phyloP scores from a whole-genome alignment of 2,329 filamentous ascomycete genomes.

The Fusarium sp. region DNA sequence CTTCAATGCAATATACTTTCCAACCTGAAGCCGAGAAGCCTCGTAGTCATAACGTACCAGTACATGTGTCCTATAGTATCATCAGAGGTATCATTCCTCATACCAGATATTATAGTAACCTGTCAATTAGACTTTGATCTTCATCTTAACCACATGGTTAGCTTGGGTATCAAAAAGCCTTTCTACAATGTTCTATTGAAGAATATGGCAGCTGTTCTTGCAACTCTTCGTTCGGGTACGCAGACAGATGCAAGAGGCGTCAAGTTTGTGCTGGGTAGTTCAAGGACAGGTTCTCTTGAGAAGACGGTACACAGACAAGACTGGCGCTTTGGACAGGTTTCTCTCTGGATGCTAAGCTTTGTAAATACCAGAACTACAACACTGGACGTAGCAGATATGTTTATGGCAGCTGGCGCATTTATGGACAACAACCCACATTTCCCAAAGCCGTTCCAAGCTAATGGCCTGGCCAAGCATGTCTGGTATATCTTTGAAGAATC shows the following conservation, averaged over 20 bases:
- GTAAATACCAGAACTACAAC: slow-evolving; percentile 40
- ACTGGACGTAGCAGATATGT: slow-evolving; percentile 34
- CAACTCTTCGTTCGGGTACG: slow-evolving; percentile 47
- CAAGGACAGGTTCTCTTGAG: not conserved
- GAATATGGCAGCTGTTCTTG: slow-evolving; percentile 43
- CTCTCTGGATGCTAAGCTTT: slow-evolving; percentile 47
- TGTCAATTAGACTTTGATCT: slow-evolving; percentile 37
- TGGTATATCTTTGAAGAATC: not conserved
- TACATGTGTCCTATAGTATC: too few relatives aligned
- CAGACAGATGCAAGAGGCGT: slow-evolving; percentile 45
- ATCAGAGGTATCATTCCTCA: too few relatives aligned
- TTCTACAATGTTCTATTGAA: slow-evolving; percentile 24
- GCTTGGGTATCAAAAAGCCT: slow-evolving; percentile 33
- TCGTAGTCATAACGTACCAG: too few relatives aligned
- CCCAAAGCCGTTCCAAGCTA: slow-evolving; percentile 26
- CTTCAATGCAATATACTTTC: too few relatives aligned
- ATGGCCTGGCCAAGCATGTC: not conserved
- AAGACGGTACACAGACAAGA: not conserved
- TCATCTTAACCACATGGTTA: slow-evolving; percentile 45
- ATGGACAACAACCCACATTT: slow-evolving; percentile 39
- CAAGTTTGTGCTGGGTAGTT: slow-evolving; percentile 47
- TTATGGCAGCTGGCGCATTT: slow-evolving; percentile 28
- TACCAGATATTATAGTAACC: too few relatives aligned
- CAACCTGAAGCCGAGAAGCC: too few relatives aligned
- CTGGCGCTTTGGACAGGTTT: slow-evolving; percentile 10